Evolutionary conservation across 805 yeast genomes (phyloP), one percentile per base, ranked within the genome.

Genomic region (Yarrowia sp.): DNA sequence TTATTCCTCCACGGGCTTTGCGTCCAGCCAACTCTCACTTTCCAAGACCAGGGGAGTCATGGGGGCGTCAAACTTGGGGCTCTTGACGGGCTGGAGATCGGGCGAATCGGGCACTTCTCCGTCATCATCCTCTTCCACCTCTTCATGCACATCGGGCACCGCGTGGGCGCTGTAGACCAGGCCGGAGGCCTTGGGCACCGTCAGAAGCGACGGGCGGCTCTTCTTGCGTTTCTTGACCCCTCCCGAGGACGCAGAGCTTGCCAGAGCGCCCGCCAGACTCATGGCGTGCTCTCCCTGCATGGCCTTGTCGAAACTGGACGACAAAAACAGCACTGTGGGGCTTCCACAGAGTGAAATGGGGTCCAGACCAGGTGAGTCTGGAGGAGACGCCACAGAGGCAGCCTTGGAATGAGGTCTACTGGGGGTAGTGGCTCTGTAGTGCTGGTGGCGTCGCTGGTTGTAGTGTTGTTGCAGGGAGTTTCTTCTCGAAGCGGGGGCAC

Each of bases 341-440:
- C 43, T 22, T 7, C 69, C 67, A 15, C 69, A 55, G 3, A 68
- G 52, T 8, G 69, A 68, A 38, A 63, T 68, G 22, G 69, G 69
- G 41, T 56, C 68, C 49, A 68, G 59, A 26, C 58, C 55, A 4
- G 69, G 69, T 10, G 69, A 61, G 42, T 68, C 69, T 2, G 69
- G 69, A 8, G 69, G 69, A 4, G 64, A 42, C 15, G 59, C 49
- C 49, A 36, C 46, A 7, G 69, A 40, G 7, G 41, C 68, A 1
- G 67, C 42, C 46, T 43, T 63, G 19, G 69, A 36, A 4, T 38
- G 49, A 1, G 69, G 68, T 8, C 69, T 36, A 12, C 69, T 52
- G 46, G 68, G 66, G 3, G 69, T 41, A 5, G 66, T 40, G 48
- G 61, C 40, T 16, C 40, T 15, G 43, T 63, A 56, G 38, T 68